Evolutionary conservation across 1,284 basidiomycete genomes (phyloP), one percentile per base, ranked within the genome.

Genomic region (Taiwanofungus camphoratus): DNA sequence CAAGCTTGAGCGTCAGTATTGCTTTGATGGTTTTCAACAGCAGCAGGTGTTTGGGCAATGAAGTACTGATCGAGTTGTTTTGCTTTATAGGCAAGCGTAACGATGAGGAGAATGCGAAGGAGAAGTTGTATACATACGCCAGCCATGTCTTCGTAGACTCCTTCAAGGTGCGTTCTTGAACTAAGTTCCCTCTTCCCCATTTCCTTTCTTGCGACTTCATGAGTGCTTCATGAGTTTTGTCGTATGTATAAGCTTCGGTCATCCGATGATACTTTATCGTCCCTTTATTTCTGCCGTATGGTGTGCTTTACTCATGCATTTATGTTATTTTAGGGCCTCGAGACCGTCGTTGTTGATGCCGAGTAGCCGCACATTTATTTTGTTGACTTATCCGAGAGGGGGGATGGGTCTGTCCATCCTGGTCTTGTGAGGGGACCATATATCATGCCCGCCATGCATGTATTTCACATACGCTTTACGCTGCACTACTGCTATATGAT

Each of bases 21-120:
- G 9, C 40, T 36, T 38, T 29, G 26, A 41, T 15, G n/a, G 16
- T 34, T 37, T 23, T 32, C 9, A 29, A 12, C 8, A 29, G 41
- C 29, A n/a, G 13, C 18, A 41, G 39, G 26, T n/a, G 31, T 19
- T 20, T 47, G 30, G 32, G 19, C 9, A 15, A n/a, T 6, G 29
- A 20, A 4, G 33, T 43, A 26, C 16, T 49, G 42, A 39, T 22
- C 15, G 34, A 31, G 23, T 11, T 23, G 23, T 24, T 24, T 23
- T 33, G 16, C 23, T 22, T 8, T 47, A 18, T 52, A 88, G 86
- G 86, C 55, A 87, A 87, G 69, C 84, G 91, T 61, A 93, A 93
- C 66, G 92, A 96, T 67, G 92, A 94, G 60, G 92, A 96, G 74
- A 87, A 85, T 59, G 92, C 92, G 51, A 95, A 94, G 75, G 93